Evolutionary conservation across 2,329 filamentous ascomycete species (phyloP), one percentile per base, ranked within the genome.

Genomic region (Fusarium stilboides): DNA sequence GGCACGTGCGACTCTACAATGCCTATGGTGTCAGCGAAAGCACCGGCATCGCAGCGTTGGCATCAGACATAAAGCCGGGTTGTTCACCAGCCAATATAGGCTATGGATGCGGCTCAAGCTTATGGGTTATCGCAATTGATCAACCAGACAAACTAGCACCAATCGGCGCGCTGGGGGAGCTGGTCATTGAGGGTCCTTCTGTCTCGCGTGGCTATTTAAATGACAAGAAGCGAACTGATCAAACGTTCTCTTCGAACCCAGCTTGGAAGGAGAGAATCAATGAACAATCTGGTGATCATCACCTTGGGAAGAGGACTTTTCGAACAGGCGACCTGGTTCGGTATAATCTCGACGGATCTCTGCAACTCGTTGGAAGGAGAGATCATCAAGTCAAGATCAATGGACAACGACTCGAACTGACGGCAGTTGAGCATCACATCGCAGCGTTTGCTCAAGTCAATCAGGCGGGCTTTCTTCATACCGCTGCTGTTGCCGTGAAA

Each of bases 371-470:
- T 8, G 46, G 54, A n/a, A 52, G 54, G 24, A 20, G 54, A 4
- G 54, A 57, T 8, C 54, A 57, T 6, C 54, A 57, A 43, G 45
- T 57, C 22, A 57, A 57, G 9, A 37, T 57, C 14, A 57, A 57
- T 2, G 54, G 54, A 8, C 54, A 57, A 9, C 31, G 54, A 20
- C 37, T 57, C 1, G 54, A 57, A 17, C 12, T 57, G 8, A 57
- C 28, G 8, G 22, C 54, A 13, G 37, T 57, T 19, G 54, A 57
- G 10, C 37, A 57, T 3, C 45, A 57, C 10, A 26, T 57, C 9
- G 24, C 45, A 8, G 17, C 37, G 1, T 52, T 45, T 13, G 13
- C 17, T 4, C 37, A 44, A n/a, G 28, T 52, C 2, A 14, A 14
- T 2, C 14, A 43, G 13, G 37, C 28, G 2, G 54, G 46, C 1